Percentiles rank a stretch among this genome's conserved stretches.
Evolutionary conservation across 106 monocot species (phyloP).

Genomic region (Dioscorea dumetorum): DNA sequence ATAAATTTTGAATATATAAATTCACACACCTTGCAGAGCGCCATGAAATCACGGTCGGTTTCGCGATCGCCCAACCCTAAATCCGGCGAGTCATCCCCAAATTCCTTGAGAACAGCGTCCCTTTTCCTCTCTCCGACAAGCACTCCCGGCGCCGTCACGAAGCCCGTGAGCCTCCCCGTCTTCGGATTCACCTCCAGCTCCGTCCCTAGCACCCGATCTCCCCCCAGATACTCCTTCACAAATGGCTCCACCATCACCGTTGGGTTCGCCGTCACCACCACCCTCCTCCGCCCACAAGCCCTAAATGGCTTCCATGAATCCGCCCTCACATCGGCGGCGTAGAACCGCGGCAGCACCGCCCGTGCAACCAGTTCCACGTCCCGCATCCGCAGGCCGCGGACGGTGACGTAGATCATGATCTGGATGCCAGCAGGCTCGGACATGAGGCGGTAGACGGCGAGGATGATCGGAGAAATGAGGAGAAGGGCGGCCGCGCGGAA

Average conservation of each 20-base stretch:
- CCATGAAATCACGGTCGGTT: conserved; percentile 73
- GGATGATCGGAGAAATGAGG: conserved; percentile 40
- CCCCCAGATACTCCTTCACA: conserved; percentile 65
- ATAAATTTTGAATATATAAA: background rate
- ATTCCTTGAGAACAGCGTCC: conserved; percentile 32
- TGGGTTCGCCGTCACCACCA: conserved; percentile 83
- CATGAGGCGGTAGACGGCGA: conserved; percentile 48
- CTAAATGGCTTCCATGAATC: conserved; percentile 63
- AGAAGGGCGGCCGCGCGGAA: conserved; percentile 64
- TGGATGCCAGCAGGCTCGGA: conserved; percentile 55
- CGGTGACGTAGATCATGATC: conserved; percentile 60
- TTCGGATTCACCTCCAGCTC: conserved; percentile 51
- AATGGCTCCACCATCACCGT: conserved; percentile 78
- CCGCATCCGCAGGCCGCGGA: conserved; percentile 37
- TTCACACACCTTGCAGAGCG: conserved; percentile 68
- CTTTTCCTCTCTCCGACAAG: conserved; percentile 49
- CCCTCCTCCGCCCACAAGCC: conserved; percentile 41
- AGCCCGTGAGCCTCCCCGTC: conserved; percentile 54
- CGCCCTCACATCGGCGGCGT: conserved; percentile 52
- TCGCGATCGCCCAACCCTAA: conserved; percentile 71
- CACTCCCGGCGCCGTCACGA: conserved; percentile 39
- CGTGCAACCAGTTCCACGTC: conserved; percentile 57
- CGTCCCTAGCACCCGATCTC: conserved; percentile 61
- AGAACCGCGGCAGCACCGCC: conserved; percentile 79
- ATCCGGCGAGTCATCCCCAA: conserved; percentile 46